Evolutionary conservation across 2,329 filamentous ascomycete species (phyloP).

Genomic region (Remersonia thermophila): DNA sequence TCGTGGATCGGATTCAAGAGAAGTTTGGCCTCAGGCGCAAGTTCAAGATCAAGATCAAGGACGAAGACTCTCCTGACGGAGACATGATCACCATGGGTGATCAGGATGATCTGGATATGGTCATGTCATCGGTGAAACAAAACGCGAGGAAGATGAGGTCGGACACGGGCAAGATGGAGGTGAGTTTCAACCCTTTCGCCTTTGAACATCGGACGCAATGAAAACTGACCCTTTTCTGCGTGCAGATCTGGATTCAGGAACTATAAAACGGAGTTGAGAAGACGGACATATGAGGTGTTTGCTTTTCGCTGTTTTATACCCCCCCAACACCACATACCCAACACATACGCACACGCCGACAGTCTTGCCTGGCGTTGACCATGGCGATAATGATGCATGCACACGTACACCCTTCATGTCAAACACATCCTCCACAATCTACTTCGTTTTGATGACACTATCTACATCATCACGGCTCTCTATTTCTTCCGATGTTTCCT

Average conservation of each 20-base stretch:
- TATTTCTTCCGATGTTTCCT: neutral
- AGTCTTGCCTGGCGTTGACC: too few species aligned
- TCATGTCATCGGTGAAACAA: slow-evolving; percentile 56
- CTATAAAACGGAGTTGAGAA: neutral
- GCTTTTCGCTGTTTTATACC: too few species aligned
- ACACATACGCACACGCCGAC: too few species aligned
- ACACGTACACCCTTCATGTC: too few species aligned
- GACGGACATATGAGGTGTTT: too few species aligned
- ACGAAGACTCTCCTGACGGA: slow-evolving; percentile 62
- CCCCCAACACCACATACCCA: too few species aligned
- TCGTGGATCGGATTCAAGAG: slow-evolving; percentile 66
- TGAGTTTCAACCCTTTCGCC: slow-evolving; percentile 35
- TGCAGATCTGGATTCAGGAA: neutral
- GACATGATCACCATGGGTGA: slow-evolving; percentile 98
- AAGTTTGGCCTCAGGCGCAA: slow-evolving; percentile 70
- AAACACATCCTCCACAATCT: neutral
- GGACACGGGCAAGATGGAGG: slow-evolving; percentile 91
- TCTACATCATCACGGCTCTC: too few species aligned
- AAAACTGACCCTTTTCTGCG: neutral
- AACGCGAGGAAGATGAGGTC: slow-evolving; percentile 58
- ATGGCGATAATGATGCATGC: too few species aligned
- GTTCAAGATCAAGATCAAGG: slow-evolving; percentile 81
- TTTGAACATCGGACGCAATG: neutral
- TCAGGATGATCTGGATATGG: slow-evolving; percentile 89
- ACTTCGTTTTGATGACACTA: too few species aligned